phyloP scores from a whole-genome alignment of 345 rosid species.

The Camelina hispida region DNA sequence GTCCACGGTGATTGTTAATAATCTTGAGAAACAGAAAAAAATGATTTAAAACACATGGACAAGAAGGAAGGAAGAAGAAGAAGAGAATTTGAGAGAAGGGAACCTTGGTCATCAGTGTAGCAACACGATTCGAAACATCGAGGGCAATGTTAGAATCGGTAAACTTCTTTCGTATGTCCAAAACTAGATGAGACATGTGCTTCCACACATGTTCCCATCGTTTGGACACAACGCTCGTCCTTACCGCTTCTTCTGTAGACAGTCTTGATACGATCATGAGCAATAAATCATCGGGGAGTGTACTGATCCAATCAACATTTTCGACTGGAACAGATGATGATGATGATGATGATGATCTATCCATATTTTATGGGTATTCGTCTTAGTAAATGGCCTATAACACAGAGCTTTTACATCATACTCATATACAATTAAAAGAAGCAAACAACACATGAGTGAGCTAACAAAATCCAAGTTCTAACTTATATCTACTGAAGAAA shows the following conservation, averaged over 20 bases:
- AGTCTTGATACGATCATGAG: neutral
- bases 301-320: constrained; percentile 24
- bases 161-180: neutral
- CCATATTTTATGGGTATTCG: no score
- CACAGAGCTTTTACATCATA: no score
- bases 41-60: neutral
- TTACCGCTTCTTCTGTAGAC: constrained; percentile 13
- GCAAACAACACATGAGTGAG: no score
- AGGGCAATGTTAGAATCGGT: neutral
- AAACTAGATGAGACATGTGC: neutral
- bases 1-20: neutral
- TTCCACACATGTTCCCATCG: constrained; percentile 32
- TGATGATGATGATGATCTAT: no score
- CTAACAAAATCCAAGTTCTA: no score
- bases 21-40: neutral
- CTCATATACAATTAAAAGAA: no score
- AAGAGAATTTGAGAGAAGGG: neutral
- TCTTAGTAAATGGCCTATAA: no score
- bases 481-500: no score
- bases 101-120: neutral
- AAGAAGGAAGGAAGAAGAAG: neutral
- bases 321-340: neutral
- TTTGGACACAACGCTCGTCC: constrained; percentile 14
- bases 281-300: constrained; percentile 13
- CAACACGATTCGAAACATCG: neutral